Evolutionary conservation across 257 asterid genomes (phyloP).

Genomic region (Lantana camara): DNA sequence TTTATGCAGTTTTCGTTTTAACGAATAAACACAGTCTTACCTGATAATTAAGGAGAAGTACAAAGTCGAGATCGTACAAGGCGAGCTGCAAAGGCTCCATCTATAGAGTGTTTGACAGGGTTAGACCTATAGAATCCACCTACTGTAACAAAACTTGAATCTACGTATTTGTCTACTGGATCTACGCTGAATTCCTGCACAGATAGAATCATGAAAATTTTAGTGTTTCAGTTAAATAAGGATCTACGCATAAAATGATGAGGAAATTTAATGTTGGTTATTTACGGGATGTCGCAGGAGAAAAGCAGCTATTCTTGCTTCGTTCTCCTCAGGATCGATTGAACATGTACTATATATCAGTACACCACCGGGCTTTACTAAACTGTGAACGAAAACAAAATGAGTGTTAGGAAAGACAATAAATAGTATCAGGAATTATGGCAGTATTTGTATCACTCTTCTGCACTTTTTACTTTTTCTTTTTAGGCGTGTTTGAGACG

Average conservation of each 20-base stretch:
- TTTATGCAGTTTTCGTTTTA: too few relatives aligned
- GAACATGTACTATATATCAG: slow-evolving; percentile 93
- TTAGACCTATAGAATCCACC: slow-evolving; percentile 70
- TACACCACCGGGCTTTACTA: slow-evolving; percentile 80
- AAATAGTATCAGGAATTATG: background rate
- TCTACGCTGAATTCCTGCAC: slow-evolving; percentile 74
- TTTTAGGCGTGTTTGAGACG: too few relatives aligned
- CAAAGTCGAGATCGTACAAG: slow-evolving; percentile 55
- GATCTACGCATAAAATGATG: too few relatives aligned
- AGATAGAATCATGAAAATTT: background rate
- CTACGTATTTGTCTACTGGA: slow-evolving; percentile 58
- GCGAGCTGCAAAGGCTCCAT: slow-evolving; percentile 99
- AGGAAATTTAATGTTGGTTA: background rate
- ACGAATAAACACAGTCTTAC: too few relatives aligned
- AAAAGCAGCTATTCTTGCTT: slow-evolving; percentile 85
- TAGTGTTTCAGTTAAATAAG: too few relatives aligned
- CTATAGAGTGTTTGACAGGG: slow-evolving; percentile 78
- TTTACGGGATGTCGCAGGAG: slow-evolving; percentile 75
- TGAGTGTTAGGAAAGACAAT: background rate
- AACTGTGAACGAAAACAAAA: slow-evolving; percentile 48
- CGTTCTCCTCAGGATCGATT: slow-evolving; percentile 83
- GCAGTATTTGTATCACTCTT: too few relatives aligned
- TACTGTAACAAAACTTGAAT: slow-evolving; percentile 51
- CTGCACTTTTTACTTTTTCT: too few relatives aligned
- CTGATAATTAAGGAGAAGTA: too few relatives aligned